Evolutionary conservation across 2,329 filamentous ascomycete genomes (phyloP).

Genomic region (Drechslerella coelobrocha): DNA sequence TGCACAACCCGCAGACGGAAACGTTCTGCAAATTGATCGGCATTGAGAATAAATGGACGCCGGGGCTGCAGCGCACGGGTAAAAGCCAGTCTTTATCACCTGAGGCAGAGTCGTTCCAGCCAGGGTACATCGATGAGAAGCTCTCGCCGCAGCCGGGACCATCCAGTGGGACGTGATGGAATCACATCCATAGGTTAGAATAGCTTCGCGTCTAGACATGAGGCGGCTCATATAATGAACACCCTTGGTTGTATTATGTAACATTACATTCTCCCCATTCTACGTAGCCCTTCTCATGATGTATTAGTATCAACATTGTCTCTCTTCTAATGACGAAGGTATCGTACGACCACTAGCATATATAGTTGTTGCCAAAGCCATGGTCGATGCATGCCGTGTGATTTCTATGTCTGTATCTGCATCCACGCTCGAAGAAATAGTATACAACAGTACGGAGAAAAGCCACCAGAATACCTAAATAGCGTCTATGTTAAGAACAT

Average conservation of each 20-base stretch:
- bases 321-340: neutral
- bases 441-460: neutral
- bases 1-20: slow-evolving; percentile 85
- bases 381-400: no score
- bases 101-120: neutral
- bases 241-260: no score
- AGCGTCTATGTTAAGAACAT: slow-evolving; percentile 35
- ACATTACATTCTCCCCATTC: no score
- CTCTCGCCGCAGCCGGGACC: neutral
- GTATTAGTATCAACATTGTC: no score
- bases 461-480: slow-evolving; percentile 2
- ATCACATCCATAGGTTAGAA: neutral
- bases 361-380: no score
- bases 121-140: no score
- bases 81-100: neutral
- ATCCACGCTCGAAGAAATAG: no score
- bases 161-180: neutral
- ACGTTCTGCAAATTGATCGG: slow-evolving; percentile 79
- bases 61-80: neutral
- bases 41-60: slow-evolving; percentile 69
- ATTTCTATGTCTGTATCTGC: neutral
- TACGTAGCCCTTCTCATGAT: no score
- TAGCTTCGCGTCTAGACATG: neutral
- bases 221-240: neutral
- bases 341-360: neutral